Evolutionary conservation across 169 alveolate species (phyloP).

Genomic region (Sarcocystis neurona): DNA sequence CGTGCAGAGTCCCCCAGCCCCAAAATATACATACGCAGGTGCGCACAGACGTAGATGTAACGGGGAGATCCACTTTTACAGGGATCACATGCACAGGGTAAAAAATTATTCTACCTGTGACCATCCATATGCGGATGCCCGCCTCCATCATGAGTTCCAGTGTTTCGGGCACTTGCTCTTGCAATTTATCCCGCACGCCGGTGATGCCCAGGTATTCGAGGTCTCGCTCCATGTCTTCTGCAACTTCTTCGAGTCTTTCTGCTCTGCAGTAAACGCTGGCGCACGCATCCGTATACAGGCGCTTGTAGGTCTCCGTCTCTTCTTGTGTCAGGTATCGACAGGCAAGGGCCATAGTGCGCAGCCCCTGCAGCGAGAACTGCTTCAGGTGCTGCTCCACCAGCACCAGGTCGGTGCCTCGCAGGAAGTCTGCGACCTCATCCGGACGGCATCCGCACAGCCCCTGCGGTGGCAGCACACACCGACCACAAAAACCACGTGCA

Average conservation of each 20-base stretch:
- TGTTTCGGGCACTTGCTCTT: constrained; percentile 96
- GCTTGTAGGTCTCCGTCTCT: constrained; percentile 52
- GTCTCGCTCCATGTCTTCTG: constrained; percentile 87
- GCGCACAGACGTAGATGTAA: no score
- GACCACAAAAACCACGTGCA: neutral
- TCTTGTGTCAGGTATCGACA: constrained; percentile 53
- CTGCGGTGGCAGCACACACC: neutral
- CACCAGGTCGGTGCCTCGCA: no score
- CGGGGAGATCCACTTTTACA: no score
- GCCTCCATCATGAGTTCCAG: constrained; percentile 91
- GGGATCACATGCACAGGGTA: no score
- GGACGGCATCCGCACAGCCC: neutral
- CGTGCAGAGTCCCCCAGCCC: no score
- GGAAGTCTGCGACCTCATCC: neutral
- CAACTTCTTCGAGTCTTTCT: constrained; percentile 78
- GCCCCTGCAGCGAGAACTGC: constrained; percentile 50
- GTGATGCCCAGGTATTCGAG: constrained; percentile 94
- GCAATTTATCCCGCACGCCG: constrained; percentile 96
- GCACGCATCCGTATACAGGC: constrained; percentile 53
- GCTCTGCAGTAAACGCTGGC: constrained; percentile 75
- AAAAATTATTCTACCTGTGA: constrained; percentile 99
- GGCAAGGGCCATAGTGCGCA: constrained; percentile 57
- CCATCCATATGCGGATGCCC: constrained; percentile 96
- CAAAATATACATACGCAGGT: no score
- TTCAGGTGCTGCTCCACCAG: constrained; percentile 56